Evolutionary conservation across 495 filamentous ascomycete species (phyloP), one percentile per base, ranked within the genome.

Genomic region (Talaromyces liani): DNA sequence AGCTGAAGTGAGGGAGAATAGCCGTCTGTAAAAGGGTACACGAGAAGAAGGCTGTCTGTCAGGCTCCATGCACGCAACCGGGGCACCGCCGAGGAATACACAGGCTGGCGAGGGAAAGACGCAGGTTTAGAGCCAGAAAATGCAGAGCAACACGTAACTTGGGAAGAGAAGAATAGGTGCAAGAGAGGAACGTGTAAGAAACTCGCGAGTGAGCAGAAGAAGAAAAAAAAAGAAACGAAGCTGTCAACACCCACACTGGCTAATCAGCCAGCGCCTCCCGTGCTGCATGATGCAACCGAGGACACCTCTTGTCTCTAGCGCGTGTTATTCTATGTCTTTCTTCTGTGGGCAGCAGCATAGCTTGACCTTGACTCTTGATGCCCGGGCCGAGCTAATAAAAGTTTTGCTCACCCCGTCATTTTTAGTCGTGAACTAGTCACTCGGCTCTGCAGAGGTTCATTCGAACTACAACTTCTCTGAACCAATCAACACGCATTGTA

Each of bases 51-150:
- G 53, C 53, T 56, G 53, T 56, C 53, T 25, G 24, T 27, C 53
- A 20, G 56, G 56, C 24, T 58, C 56, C 56, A 58, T 58, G 56
- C 56, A 33, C n/a, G 45, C 45, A 49, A 49, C 45, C 45, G 45
- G 45, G 20, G 45, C 29, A 58, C 53, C 10, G 25, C 51, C 24
- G 24, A 54, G 8, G 20, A 4, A 29, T 18, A 7, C 27, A 27
- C 27, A 27, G 45, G 3, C 4, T 49, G n/a, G n/a, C n/a, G 5
- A 49, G 45, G n/a, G 4, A 20, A 49, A 20, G 45, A 49, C 22
- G 45, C 45, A 49, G 8, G 18, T 18, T 20, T 49, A 9, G 2
- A 12, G 8, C n/a, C 3, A 49, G 18, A 25, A 27, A 20, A 25
- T 25, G 7, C 27, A 10, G 20, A 56, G 27, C 4, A 27, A 24